These are phyloP conservation scores for Prunus padus DNA, from an alignment of 306 rosid genomes.

Conservation along the genomic window DNA sequence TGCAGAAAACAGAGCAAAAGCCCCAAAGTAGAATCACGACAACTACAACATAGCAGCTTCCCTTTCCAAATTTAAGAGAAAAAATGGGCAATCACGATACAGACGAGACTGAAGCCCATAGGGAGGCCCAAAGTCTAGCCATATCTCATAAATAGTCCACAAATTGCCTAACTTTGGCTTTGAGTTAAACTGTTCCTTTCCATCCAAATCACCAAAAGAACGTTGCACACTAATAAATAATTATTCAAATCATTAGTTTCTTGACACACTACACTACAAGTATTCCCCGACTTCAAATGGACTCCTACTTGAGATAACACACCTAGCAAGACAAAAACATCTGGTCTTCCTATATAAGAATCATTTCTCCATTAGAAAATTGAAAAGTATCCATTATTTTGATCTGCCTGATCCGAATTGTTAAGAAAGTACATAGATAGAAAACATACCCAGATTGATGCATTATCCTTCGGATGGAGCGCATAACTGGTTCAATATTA, in stretches of 20 bases:
- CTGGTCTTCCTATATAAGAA: not conserved
- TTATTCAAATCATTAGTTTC: not conserved
- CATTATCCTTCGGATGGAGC: slow-evolving; percentile 67
- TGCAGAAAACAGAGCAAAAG: not conserved
- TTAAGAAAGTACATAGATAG: not conserved
- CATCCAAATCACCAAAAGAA: not conserved
- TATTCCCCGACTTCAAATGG: not conserved
- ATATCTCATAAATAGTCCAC: not conserved
- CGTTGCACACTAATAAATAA: not conserved
- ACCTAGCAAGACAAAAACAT: not conserved
- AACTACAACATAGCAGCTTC: not conserved
- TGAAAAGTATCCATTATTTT: not conserved
- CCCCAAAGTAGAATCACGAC: not conserved
- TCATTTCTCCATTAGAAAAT: not conserved
- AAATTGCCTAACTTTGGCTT: not conserved
- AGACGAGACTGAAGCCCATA: not conserved
- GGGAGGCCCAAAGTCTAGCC: not conserved
- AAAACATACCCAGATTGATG: slow-evolving; percentile 76
- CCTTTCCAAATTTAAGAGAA: not conserved
- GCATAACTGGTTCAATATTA: slow-evolving; percentile 61
- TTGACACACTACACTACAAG: no score
- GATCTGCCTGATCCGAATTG: not conserved
- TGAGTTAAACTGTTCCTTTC: not conserved
- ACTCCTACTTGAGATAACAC: not conserved
- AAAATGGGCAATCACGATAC: not conserved